Evolutionary conservation across 805 yeast genomes (phyloP).

Genomic region (Hanseniaspora clermontiae): DNA sequence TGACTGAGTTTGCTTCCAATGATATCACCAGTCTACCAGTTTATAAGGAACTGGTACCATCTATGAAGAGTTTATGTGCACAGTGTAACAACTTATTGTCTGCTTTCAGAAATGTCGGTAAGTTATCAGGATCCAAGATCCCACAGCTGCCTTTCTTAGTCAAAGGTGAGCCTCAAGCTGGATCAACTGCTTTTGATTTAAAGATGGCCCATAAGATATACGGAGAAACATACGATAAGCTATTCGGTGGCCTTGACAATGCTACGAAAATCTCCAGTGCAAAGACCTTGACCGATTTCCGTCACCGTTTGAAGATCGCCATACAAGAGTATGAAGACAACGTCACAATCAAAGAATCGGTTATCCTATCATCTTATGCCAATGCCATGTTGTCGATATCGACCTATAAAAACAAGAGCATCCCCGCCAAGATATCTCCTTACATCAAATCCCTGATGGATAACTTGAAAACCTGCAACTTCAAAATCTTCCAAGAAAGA

Average conservation of each 20-base stretch:
- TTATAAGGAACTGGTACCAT: constrained; percentile 71
- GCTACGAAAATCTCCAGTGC: constrained; percentile 57
- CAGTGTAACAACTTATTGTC: constrained; percentile 74
- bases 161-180: constrained; percentile 89
- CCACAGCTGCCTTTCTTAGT: constrained; percentile 83
- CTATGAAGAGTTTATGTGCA: constrained; percentile 69
- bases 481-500: constrained; percentile 51
- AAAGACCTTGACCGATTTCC: constrained; percentile 67
- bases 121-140: constrained; percentile 52
- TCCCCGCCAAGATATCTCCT: constrained; percentile 85
- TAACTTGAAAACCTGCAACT: constrained; percentile 66
- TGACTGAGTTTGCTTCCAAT: background rate
- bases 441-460: constrained; percentile 86
- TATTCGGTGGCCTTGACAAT: constrained; percentile 50
- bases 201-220: constrained; percentile 62
- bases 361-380: constrained; percentile 64
- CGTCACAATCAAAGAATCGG: constrained; percentile 37
- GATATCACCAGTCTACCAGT: background rate
- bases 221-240: constrained; percentile 50
- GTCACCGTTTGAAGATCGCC: constrained; percentile 50
- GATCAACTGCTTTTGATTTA: constrained; percentile 80
- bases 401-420: background rate
- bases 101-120: constrained; percentile 65
- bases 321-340: constrained; percentile 55
- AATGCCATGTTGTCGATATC: constrained; percentile 42